Conservation (phyloP, 306 rosid genomes). For the Cucumis sativus region Cucumber_9930_V3 NC_026657.2:11824501-11825000, state of each 20-base stretch:
- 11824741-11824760: background rate
- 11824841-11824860: conserved; percentile 96
- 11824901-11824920: background rate
- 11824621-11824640: background rate
- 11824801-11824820: conserved; percentile 52
- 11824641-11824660: background rate
- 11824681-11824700: background rate
- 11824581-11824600: background rate
- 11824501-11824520: background rate
- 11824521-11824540: background rate
- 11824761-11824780: conserved; percentile 41
- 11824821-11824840: conserved; percentile 92
- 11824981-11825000: conserved; percentile 47
- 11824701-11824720: background rate
- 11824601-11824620: background rate
- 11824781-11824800: conserved; percentile 61
- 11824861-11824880: conserved; percentile 75
- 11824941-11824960: background rate
- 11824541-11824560: background rate
- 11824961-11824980: background rate
- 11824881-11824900: conserved; percentile 13
- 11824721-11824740: too few species aligned
- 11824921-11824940: background rate
- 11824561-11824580: background rate
- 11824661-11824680: background rate